A percentile compares a stretch with the other conserved stretches of the same genome.
Conservation (phyloP, 345 rosid genomes). For the Syzygium jambos region DNA sequence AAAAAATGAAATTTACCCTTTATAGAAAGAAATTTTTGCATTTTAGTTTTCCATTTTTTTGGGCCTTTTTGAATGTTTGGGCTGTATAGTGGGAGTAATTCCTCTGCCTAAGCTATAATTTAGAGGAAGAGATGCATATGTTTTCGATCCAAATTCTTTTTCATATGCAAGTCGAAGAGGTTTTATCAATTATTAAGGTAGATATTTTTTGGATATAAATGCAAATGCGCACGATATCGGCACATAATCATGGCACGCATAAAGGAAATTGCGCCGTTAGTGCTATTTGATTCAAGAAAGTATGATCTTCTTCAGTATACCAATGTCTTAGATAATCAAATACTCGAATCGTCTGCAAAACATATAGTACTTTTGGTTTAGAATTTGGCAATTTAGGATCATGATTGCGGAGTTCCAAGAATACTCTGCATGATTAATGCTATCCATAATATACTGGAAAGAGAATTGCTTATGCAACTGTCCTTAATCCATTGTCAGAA, state of each 20-base stretch:
- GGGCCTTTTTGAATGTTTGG: background rate
- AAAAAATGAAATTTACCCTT: background rate
- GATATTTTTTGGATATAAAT: background rate
- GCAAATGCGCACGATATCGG: background rate
- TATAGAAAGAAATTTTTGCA: background rate
- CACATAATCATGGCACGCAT: background rate
- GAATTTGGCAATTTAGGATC: background rate
- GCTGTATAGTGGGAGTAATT: background rate
- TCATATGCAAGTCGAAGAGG: background rate
- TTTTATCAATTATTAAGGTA: background rate
- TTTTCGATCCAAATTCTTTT: background rate
- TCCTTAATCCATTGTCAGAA: too few species aligned
- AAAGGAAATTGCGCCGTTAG: background rate
- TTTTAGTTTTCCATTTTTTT: background rate
- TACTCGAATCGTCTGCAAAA: background rate
- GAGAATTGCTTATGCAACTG: too few species aligned
- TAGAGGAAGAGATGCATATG: background rate
- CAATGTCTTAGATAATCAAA: too few species aligned
- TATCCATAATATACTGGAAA: background rate
- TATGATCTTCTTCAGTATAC: background rate
- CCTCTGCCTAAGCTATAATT: background rate
- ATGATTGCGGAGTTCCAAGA: background rate
- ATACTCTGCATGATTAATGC: background rate
- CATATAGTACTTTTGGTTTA: background rate
- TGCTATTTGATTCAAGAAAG: background rate